Evolutionary conservation across 2,329 filamentous ascomycete genomes (phyloP), one percentile per base, ranked within the genome.

Genomic region (Calonectria pseudoreteaudii): DNA sequence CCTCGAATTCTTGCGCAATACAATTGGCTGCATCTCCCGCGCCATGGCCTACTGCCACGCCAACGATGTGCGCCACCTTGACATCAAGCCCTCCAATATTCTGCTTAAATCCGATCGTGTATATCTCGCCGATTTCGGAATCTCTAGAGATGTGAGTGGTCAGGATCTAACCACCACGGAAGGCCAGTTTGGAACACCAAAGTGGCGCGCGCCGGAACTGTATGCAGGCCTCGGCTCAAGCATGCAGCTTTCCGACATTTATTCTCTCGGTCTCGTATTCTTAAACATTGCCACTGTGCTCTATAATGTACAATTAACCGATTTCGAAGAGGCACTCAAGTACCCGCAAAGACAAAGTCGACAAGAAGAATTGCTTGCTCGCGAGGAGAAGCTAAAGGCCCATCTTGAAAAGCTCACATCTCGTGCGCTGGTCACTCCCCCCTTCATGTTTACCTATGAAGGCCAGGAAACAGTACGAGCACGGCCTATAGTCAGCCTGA

Each of bases 91-190:
- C 2, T 84, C 84, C 44, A 88, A 89, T 67, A 88, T 88, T 66
- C 82, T 89, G 3, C 81, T 88, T 10, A 86, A 84, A 70, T 83
- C 86, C 1, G 84, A 85, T 8, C 82, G 85, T 11, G 87, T 89
- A 11, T 88, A 88, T 71, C 81, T 88, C 18, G 86, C 87, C 28
- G 87, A 89, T 76, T 89, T 89, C 80, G 87, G 87, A 44, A 88
- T 89, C 30, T 86, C 88, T 16, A 82, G 84, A 66, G 87, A 89
- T 64, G 86, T 89, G 18, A 85, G 84, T 64, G 85, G 84, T 52
- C 83, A 84, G 30, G 86, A 88, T 13, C 83, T 86, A 64, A 88
- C 86, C 9, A 87, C 84, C 68, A 88, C 86, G 0, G 83, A 85
- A 36, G 85, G 85, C 0, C 70, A 81, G 13, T 84, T 85, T 5